Evolutionary conservation across 2,329 filamentous ascomycete genomes (phyloP).

Genomic region (Ascosphaera aggregata): DNA sequence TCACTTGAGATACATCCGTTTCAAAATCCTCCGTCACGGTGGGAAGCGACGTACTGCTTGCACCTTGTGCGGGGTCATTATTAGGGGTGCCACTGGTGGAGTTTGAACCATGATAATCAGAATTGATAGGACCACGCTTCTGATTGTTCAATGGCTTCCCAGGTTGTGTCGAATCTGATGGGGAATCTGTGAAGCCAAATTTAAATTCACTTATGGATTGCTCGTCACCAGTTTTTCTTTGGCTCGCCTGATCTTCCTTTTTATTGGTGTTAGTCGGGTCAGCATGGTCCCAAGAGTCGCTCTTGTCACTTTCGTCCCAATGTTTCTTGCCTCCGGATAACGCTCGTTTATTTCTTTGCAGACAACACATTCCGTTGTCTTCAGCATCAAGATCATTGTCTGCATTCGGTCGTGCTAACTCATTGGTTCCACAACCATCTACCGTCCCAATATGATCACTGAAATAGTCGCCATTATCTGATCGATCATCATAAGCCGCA

Average conservation of each 20-base stretch:
- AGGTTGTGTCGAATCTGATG: not conserved
- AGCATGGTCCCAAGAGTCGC: constrained; percentile 16
- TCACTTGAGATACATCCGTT: not conserved
- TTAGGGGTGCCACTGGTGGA: not conserved
- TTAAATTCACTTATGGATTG: constrained; percentile 7
- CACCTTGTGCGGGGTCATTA: not conserved
- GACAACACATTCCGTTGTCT: too few relatives aligned
- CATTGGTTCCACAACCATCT: too few relatives aligned
- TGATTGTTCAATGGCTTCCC: not conserved
- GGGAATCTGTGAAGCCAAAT: not conserved
- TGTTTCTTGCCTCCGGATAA: too few relatives aligned
- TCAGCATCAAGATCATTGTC: too few relatives aligned
- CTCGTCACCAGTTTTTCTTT: constrained; percentile 12
- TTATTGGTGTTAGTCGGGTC: constrained; percentile 14
- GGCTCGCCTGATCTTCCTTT: too few relatives aligned
- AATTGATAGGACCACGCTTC: not conserved
- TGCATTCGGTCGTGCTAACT: too few relatives aligned
- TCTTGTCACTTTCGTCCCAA: too few relatives aligned
- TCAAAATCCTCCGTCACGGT: not conserved
- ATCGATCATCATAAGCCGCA: constrained; percentile 81
- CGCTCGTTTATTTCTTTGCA: too few relatives aligned
- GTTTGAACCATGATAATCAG: not conserved
- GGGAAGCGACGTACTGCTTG: not conserved
- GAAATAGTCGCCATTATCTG: constrained; percentile 35
- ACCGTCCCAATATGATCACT: not conserved